Evolutionary conservation across 73 alveolate genomes (phyloP), one percentile per base, ranked within the genome.

Genomic region (Urostyla sp.): DNA sequence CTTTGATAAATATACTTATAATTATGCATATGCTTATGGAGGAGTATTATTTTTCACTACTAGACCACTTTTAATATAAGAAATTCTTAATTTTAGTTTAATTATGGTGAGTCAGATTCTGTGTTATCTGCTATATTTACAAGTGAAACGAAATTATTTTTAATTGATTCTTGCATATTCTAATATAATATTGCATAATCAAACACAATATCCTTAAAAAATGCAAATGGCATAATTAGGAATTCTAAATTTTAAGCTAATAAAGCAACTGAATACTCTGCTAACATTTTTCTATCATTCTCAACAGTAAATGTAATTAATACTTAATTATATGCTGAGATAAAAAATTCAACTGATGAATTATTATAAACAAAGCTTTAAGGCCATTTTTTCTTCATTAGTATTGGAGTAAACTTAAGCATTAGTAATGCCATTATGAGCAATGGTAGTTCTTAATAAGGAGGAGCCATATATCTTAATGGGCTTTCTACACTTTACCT

Each of bases 21-120:
- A 63, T 37, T 3, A 28, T 7, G 79, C 43, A 5, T 1, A 5
- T 0, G 21, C 8, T 43, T 10, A 15, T 28, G 79, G 50, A 1
- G 79, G 79, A 35, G 37, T 57, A 27, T 21, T 63, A 13, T 16
- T 63, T 27, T 57, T 60, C n/a, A 34, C 61, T 43, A 63, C 79
- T 16, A 63, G 44, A 43, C 79, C 23, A 27, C 21, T 38, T 63
- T 63, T 40, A 1, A 16, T 1, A 63, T 63, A 5, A 37, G 4
- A 2, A 16, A 35, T n/a, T 63, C 79, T 28, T 11, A 35, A 30
- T 38, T 63, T 15, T 2, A 63, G 44, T 43, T 20, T 20, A 43
- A 60, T 60, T 37, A 43, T 43, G 27, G 45, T n/a, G n/a, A 6
- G 2, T 63, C 79, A 0, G 44, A 50, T 23, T 40, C 61, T 10